phyloP scores from a whole-genome alignment of 1,284 basidiomycete species.

The Volvariella surrecta region DNA sequence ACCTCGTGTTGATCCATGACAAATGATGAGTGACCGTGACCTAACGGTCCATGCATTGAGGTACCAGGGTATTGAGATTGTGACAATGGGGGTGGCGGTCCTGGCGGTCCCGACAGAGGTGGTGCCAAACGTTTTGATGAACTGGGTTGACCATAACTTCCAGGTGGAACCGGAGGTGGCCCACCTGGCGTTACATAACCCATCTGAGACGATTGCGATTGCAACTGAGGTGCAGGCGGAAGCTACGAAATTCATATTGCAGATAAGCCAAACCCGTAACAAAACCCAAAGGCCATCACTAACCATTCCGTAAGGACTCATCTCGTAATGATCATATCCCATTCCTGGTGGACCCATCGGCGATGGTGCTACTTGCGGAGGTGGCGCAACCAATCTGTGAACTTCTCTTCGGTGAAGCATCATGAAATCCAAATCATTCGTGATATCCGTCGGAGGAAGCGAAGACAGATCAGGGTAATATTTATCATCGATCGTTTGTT shows the following conservation, averaged over 20 bases:
- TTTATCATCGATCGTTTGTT: too few species aligned
- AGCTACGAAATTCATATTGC: slow-evolving; percentile 6
- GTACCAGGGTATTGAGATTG: slow-evolving; percentile 3
- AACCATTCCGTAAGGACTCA: slow-evolving; percentile 1
- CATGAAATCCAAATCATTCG: slow-evolving; percentile 47
- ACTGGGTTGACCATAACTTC: neutral
- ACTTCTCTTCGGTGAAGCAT: slow-evolving; percentile 29
- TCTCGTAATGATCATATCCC: slow-evolving; percentile 1
- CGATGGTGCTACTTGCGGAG: slow-evolving; percentile 3
- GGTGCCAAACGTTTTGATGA: slow-evolving; percentile 2
- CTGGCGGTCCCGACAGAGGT: slow-evolving; percentile 4
- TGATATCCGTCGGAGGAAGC: slow-evolving; percentile 41
- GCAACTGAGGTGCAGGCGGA: slow-evolving; percentile 8
- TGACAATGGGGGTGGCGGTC: slow-evolving; percentile 1
- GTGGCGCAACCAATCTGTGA: slow-evolving; percentile 2
- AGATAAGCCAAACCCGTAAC: slow-evolving; percentile 6
- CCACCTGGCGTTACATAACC: neutral
- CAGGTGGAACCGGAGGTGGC: slow-evolving; percentile 6
- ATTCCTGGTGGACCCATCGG: slow-evolving; percentile 2
- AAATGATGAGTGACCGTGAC: neutral
- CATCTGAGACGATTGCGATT: slow-evolving; percentile 4
- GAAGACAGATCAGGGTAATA: slow-evolving; percentile 42
- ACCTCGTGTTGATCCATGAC: slow-evolving; percentile 4
- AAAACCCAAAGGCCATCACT: too few species aligned
- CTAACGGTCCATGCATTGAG: neutral